Base-by-base conservation (phyloP, 148 eudicot genomes). In the Rheum nobile region DNA sequence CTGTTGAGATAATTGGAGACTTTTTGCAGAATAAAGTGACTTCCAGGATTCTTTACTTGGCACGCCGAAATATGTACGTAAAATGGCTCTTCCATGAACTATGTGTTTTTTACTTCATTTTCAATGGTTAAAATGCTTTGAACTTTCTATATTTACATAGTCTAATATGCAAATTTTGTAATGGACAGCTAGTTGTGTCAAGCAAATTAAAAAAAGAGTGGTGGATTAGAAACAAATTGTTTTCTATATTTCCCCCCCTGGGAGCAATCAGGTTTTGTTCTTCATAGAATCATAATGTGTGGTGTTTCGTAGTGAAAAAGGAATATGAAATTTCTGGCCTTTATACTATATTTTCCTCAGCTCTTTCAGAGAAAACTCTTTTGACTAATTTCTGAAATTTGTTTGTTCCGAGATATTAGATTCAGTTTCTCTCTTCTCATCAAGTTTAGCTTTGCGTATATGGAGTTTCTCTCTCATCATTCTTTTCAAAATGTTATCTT, bases 31-130 rank as follows among this genome's bases (percentile, higher is more conserved):
- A 86, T 83, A 85, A 74, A 83, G 86, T 85, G 48, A 84, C 91
- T 78, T 88, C 88, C 76, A 83, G 79, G 82, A 86, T 94, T 71
- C 93, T 94, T 74, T 85, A 82, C 76, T 79, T 94, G 89, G 93
- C 93, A 74, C 90, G 96, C 63, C 84, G 86, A 74, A 94, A 91
- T 82, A 82, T 94, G 98, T 94, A 84, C 81, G 87, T 46, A 26
- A 47, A 7, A 26, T 9, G 31, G 74, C 61, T 29, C 70, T 65
- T 65, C 22, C 29, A 5, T 29, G 63, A 61, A 57, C 52, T 37
- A 76, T 24, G 29, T 72, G n/a, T 29, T 22, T 29, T 16, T 29
- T 8, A 26, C 22, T 48, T 63, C 7, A 31, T 29, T 31, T 63
- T 63, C 38, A 29, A 63, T 16, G 68, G 37, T 63, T 29, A 11